These are phyloP conservation scores for Sporothrix variecibatus DNA, from an alignment of 2,329 filamentous ascomycete genomes.

Conservation along the genomic window DNA sequence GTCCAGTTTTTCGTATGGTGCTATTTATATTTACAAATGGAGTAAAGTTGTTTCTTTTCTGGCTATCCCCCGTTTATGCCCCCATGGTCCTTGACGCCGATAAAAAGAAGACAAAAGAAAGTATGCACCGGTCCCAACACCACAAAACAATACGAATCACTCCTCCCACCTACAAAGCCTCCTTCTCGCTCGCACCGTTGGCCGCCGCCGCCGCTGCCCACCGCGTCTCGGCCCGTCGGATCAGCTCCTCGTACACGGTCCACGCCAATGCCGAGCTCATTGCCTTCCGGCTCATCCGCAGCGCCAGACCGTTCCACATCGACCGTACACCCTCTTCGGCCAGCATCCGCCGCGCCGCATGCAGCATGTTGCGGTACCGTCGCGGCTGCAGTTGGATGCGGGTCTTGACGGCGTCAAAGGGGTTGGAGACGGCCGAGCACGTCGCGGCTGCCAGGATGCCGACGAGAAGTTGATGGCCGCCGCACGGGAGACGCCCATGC, in stretches of 20 bases:
- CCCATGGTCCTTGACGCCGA: neutral
- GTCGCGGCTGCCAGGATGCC: conserved; percentile 77
- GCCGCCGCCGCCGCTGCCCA: conserved; percentile 31
- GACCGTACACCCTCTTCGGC: conserved; percentile 76
- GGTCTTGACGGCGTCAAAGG: conserved; percentile 96
- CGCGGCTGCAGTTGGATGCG: conserved; percentile 85
- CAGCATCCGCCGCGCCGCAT: conserved; percentile 76
- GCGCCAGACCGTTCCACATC: conserved; percentile 80
- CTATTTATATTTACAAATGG: neutral
- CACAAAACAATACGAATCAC: neutral
- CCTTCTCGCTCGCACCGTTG: neutral
- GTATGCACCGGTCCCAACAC: neutral
- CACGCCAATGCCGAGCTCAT: conserved; percentile 93
- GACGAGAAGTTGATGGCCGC: conserved; percentile 82
- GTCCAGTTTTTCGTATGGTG: neutral
- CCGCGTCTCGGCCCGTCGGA: conserved; percentile 63
- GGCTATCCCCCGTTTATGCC: neutral
- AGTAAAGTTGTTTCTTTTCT: conserved; percentile 13
- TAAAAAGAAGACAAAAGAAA: neutral
- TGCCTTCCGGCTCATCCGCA: conserved; percentile 89
- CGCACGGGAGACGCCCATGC: conserved; percentile 48
- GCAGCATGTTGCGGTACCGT: conserved; percentile 78
- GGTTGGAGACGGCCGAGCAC: conserved; percentile 89
- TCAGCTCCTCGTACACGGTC: conserved; percentile 94
- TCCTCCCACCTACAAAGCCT: neutral